A percentile compares a stretch with the other conserved stretches of the same genome.
Conservation (phyloP, 768 basidiomycete species). For the Amanita rubescens region DNA sequence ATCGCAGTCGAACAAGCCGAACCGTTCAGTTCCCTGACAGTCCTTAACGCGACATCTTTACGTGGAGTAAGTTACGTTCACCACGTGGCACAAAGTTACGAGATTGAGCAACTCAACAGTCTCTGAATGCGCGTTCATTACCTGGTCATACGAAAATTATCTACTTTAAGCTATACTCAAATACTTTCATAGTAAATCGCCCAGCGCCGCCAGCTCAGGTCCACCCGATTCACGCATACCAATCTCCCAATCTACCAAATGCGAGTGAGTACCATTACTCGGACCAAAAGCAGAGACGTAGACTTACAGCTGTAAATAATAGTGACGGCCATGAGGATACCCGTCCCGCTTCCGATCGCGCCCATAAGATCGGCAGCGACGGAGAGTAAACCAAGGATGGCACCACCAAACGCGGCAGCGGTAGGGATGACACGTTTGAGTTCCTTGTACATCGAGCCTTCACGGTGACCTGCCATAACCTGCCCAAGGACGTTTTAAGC, state of each 20-base stretch:
- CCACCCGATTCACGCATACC: constrained; percentile 84
- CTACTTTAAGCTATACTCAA: not conserved
- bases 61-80: too few relatives aligned
- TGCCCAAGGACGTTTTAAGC: too few relatives aligned
- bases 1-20: too few relatives aligned
- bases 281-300: constrained; percentile 1
- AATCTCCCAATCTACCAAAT: constrained; percentile 91
- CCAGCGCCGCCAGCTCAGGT: constrained; percentile 75
- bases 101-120: too few relatives aligned
- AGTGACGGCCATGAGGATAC: constrained; percentile 96
- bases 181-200: constrained; percentile 56
- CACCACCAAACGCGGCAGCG: constrained; percentile 94
- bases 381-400: constrained; percentile 87
- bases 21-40: too few relatives aligned
- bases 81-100: too few relatives aligned
- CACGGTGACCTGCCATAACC: constrained; percentile 87
- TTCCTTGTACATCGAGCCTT: constrained; percentile 99
- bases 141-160: too few relatives aligned
- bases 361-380: constrained; percentile 94
- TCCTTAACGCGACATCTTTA: too few relatives aligned
- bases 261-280: constrained; percentile 4
- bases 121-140: too few relatives aligned
- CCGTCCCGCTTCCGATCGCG: constrained; percentile 91
- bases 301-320: constrained; percentile 89
- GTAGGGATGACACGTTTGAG: constrained; percentile 97